Percentiles rank a stretch among this genome's conserved stretches.
These are phyloP conservation scores for Sporothrix brasiliensis DNA, from an alignment of 2,329 filamentous ascomycete genomes.

Conservation along the genomic window DNA sequence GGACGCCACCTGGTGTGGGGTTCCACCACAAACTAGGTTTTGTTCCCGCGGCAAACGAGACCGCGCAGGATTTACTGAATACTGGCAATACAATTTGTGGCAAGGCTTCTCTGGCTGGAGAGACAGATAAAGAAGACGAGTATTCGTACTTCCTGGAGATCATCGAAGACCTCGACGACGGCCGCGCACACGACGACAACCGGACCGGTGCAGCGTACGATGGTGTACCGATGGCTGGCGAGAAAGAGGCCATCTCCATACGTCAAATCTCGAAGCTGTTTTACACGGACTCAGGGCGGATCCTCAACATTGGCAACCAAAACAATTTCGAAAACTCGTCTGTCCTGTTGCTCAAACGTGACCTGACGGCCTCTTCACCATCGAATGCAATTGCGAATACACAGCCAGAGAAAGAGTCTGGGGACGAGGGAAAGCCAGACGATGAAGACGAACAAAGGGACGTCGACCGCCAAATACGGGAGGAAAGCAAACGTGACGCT, in stretches of 20 bases:
- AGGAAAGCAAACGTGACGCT: conserved; percentile 41
- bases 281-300: conserved; percentile 87
- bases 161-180: conserved; percentile 74
- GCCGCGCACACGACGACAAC: conserved; percentile 54
- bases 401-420: conserved; percentile 42
- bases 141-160: conserved; percentile 82
- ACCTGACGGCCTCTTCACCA: conserved; percentile 65
- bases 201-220: conserved; percentile 44
- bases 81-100: neutral
- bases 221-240: conserved; percentile 49
- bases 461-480: conserved; percentile 52
- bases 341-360: conserved; percentile 73
- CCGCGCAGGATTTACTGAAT: no score
- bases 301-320: conserved; percentile 71
- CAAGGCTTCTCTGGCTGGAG: no score
- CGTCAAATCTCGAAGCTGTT: conserved; percentile 81
- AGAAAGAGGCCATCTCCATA: conserved; percentile 58
- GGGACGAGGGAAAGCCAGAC: conserved; percentile 28
- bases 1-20: conserved; percentile 62
- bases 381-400: neutral
- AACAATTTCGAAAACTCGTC: conserved; percentile 70
- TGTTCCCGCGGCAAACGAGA: conserved; percentile 30
- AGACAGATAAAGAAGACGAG: conserved; percentile 37
- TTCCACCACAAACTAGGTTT: conserved; percentile 49
- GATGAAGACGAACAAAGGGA: conserved; percentile 47